phyloP scores from a whole-genome alignment of 345 rosid species.

The Hypericum androsaemum region DNA sequence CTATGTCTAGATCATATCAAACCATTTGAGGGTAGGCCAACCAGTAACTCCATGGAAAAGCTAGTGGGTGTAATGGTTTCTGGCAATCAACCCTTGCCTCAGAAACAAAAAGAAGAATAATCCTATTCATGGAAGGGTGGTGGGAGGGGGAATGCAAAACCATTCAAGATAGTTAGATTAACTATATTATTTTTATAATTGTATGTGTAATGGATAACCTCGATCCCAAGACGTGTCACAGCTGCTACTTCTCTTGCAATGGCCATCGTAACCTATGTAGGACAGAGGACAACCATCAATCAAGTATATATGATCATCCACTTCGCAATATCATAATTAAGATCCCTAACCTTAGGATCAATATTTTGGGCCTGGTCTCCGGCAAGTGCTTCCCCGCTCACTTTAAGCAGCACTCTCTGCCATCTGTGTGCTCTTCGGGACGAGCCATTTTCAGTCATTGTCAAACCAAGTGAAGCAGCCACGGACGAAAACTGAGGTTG shows the following conservation, averaged over 20 bases:
- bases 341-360: conserved; percentile 62
- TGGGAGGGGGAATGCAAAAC: too few species aligned
- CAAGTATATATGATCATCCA: conserved; percentile 5
- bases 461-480: conserved; percentile 44
- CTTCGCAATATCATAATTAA: conserved; percentile 3
- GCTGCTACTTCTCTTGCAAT: conserved; percentile 95
- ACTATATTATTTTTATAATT: too few species aligned
- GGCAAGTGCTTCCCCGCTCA: conserved; percentile 96
- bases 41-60: too few species aligned
- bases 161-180: too few species aligned
- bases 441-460: conserved; percentile 28
- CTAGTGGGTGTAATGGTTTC: too few species aligned
- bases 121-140: too few species aligned
- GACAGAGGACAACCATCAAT: conserved; percentile 9
- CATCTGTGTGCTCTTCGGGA: conserved; percentile 56
- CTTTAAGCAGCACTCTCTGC: conserved; percentile 94
- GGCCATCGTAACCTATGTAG: conserved; percentile 71
- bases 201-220: conserved; percentile 32
- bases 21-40: too few species aligned
- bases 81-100: too few species aligned
- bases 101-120: too few species aligned
- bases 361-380: conserved; percentile 74
- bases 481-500: conserved; percentile 43
- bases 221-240: conserved; percentile 78
- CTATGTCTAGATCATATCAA: too few species aligned